Evolutionary conservation across 2,329 filamentous ascomycete genomes (phyloP).

Genomic region (Colletotrichum sp.): DNA sequence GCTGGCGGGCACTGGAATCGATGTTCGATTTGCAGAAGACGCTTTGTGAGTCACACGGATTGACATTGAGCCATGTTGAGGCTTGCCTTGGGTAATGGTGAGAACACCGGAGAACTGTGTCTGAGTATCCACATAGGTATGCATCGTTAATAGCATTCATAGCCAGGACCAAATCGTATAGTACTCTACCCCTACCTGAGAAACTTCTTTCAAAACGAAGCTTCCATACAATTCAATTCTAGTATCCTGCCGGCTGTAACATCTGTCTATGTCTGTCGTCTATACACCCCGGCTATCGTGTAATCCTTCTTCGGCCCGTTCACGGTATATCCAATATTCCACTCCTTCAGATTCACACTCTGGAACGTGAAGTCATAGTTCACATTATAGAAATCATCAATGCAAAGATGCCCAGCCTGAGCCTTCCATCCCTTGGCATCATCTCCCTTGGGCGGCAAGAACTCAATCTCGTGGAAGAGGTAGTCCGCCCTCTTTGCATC

Average conservation of each 20-base stretch:
- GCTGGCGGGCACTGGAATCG: slow-evolving; percentile 21
- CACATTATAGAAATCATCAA: slow-evolving; percentile 74
- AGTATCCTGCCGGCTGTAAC: not conserved
- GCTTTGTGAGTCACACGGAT: slow-evolving; percentile 40
- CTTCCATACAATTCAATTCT: not conserved
- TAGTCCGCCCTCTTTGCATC: slow-evolving; percentile 70
- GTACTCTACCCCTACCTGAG: not conserved
- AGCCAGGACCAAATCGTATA: not conserved
- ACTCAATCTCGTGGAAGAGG: slow-evolving; percentile 77
- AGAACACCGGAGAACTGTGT: not conserved
- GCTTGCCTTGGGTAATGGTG: not conserved
- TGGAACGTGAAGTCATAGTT: slow-evolving; percentile 70
- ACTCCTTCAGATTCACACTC: slow-evolving; percentile 60
- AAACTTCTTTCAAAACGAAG: not conserved
- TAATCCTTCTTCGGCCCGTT: slow-evolving; percentile 79
- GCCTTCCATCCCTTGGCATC: slow-evolving; percentile 61
- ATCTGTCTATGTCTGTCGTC: slow-evolving; percentile 30
- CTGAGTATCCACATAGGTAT: not conserved
- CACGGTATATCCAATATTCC: slow-evolving; percentile 69
- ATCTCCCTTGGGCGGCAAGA: slow-evolving; percentile 44
- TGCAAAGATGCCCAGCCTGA: slow-evolving; percentile 71
- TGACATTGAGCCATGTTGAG: slow-evolving; percentile 39
- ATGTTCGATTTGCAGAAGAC: slow-evolving; percentile 37
- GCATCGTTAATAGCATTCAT: not conserved
- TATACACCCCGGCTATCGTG: slow-evolving; percentile 60